Evolutionary conservation across 345 rosid species (phyloP), one percentile per base, ranked within the genome.

Genomic region (Eucalyptus lansdowneana): DNA sequence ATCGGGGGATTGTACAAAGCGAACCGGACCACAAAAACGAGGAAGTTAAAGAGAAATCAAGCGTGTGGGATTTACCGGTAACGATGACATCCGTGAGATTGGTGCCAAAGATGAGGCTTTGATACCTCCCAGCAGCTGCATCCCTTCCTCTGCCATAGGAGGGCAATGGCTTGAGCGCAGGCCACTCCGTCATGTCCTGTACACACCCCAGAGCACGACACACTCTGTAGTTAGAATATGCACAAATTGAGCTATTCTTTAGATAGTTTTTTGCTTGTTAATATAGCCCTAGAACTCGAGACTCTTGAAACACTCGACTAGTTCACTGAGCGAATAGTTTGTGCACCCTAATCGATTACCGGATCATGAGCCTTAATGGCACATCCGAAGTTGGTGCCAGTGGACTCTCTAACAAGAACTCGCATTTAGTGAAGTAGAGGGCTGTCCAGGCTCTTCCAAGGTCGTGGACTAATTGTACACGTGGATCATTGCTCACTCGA

Each of bases 81-180:
- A 97, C 91, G 58, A 96, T 58, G 9, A 97, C 97, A 86, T 97
- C 99, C 6, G 99, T 94, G 90, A 97, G 98, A 90, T 97, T 96
- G 31, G 97, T 95, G 60, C 99, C 99, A 49, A 93, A 97, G 65
- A 97, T 89, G 76, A 97, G 95, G 91, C 99, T 97, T 54, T 94
- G 91, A 86, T 90, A 97, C 86, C 99, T 96, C 89, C 99, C 99
- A 2, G 91, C 98, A 4, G 97, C 93, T 21, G 98, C 97, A 47
- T 97, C 99, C 90, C 99, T 96, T 54, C 99, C 99, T 92, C 99
- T 81, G 62, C 99, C 99, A 69, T 97, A 97, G 3, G 99, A 97
- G 69, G 99, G 99, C 87, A 97, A 91, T 54, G 99, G 94, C 87
- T 94, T 95, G 90, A 95, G 62, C 92, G 90, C 92, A 4, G 97